These are phyloP conservation scores for Clavariopsis aquatica DNA, from an alignment of 495 filamentous ascomycete species.

Conservation along the genomic window DNA sequence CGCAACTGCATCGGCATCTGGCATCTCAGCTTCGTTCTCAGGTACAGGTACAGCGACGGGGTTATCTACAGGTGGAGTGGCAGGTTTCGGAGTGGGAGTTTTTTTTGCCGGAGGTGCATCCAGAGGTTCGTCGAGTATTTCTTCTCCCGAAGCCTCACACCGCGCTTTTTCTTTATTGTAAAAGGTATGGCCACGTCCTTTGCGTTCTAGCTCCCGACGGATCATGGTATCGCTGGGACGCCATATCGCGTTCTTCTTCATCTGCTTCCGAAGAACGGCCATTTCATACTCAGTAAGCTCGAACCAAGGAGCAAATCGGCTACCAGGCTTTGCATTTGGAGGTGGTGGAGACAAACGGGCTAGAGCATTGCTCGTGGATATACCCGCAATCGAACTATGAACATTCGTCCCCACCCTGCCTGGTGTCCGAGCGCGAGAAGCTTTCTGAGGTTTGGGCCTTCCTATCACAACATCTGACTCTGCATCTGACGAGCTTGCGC, in stretches of 20 bases:
- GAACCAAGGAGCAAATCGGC: conserved; percentile 81
- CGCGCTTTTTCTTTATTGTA: conserved; percentile 68
- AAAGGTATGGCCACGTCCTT: conserved; percentile 74
- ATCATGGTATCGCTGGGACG: conserved; percentile 96
- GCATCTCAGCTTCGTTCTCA: not conserved
- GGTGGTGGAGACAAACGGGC: conserved; percentile 77
- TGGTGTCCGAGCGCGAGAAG: conserved; percentile 51
- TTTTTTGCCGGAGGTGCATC: not conserved
- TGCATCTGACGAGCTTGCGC: conserved; percentile 25
- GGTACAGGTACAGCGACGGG: not conserved
- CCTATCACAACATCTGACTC: conserved; percentile 17
- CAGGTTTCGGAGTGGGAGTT: not conserved
- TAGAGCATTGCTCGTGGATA: conserved; percentile 81
- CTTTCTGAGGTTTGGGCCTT: conserved; percentile 25
- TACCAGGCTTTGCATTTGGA: conserved; percentile 70
- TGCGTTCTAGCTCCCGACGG: conserved; percentile 73
- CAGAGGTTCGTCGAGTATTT: conserved; percentile 55
- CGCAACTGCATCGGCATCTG: not conserved
- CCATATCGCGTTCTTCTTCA: conserved; percentile 99
- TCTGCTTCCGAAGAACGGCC: conserved; percentile 84
- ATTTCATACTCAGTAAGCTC: conserved; percentile 90
- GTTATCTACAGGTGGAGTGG: not conserved
- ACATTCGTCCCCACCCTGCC: conserved; percentile 55
- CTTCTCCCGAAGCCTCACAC: conserved; percentile 66
- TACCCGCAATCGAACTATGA: conserved; percentile 57